Conservation (phyloP, 768 basidiomycete species). For the Hemileccinum rubropunctum region DNA sequence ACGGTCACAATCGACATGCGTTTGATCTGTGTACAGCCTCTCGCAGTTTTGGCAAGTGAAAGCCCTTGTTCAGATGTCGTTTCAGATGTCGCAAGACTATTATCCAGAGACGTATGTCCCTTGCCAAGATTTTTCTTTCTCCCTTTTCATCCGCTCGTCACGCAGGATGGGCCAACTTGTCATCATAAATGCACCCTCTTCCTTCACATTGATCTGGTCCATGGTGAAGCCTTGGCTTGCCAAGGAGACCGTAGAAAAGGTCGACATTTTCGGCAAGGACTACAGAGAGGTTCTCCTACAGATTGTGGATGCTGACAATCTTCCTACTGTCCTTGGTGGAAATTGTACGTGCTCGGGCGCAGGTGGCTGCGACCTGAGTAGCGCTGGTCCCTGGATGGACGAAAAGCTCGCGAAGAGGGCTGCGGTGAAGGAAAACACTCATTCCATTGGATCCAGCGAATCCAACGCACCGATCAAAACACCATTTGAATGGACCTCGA, state of each 20-base stretch:
- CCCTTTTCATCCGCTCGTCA: not conserved
- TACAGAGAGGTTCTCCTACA: slow-evolving; percentile 56
- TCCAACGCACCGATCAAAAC: not conserved
- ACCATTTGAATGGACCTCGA: slow-evolving; percentile 5
- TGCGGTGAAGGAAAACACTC: not conserved
- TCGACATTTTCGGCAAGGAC: slow-evolving; percentile 62
- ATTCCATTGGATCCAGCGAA: not conserved
- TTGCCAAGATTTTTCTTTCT: not conserved
- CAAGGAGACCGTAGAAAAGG: slow-evolving; percentile 67
- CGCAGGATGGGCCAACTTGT: slow-evolving; percentile 68
- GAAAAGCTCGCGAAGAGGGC: slow-evolving; percentile 37
- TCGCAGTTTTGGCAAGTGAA: slow-evolving; percentile 78
- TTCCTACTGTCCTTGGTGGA: slow-evolving; percentile 63
- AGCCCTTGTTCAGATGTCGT: slow-evolving; percentile 54
- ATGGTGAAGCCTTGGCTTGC: slow-evolving; percentile 70
- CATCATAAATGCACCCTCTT: slow-evolving; percentile 69
- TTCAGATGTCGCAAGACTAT: slow-evolving; percentile 78
- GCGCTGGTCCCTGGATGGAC: slow-evolving; percentile 71
- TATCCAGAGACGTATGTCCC: slow-evolving; percentile 69
- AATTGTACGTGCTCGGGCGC: slow-evolving; percentile 55
- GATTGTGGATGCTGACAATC: slow-evolving; percentile 58
- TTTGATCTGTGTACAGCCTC: slow-evolving; percentile 38
- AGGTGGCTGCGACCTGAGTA: slow-evolving; percentile 60
- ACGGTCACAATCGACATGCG: not conserved
- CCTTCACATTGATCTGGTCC: slow-evolving; percentile 72